A percentile compares a stretch with the other conserved stretches of the same genome.
Evolutionary conservation across 768 basidiomycete genomes (phyloP).

Genomic region (Naematelia aurantialba): DNA sequence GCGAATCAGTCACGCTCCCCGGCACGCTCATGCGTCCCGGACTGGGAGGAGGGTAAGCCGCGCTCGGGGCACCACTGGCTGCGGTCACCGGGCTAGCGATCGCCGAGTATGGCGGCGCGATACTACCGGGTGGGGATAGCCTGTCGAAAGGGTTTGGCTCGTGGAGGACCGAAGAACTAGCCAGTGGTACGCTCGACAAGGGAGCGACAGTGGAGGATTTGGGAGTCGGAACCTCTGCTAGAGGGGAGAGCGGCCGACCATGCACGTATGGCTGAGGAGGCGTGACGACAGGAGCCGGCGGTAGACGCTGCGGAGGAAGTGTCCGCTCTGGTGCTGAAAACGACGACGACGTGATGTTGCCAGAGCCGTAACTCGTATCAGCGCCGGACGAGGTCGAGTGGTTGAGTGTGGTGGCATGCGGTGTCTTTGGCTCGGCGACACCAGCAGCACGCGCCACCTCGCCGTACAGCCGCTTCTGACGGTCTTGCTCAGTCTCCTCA

Average conservation of each 20-base stretch:
- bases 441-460: constrained; percentile 39
- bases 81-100: constrained; percentile 18
- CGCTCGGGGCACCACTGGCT: constrained; percentile 25
- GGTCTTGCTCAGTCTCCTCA: constrained; percentile 9
- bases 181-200: background rate
- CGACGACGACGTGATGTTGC: constrained; percentile 13
- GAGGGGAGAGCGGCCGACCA: constrained; percentile 37
- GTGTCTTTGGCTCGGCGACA: constrained; percentile 33
- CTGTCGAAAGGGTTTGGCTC: constrained; percentile 36
- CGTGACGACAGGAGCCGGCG: constrained; percentile 2
- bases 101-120: constrained; percentile 31
- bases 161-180: background rate
- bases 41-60: constrained; percentile 40
- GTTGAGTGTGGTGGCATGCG: constrained; percentile 20
- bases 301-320: constrained; percentile 18
- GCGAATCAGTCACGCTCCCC: constrained; percentile 34
- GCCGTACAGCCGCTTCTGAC: constrained; percentile 37
- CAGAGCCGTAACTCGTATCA: background rate
- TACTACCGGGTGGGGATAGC: constrained; percentile 7
- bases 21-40: constrained; percentile 42
- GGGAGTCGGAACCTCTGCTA: constrained; percentile 39
- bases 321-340: constrained; percentile 27
- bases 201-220: constrained; percentile 10
- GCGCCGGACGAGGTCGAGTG: constrained; percentile 8
- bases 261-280: constrained; percentile 38